Percentiles rank a stretch among this genome's conserved stretches.
These are phyloP conservation scores for Leccinum disarticulatum DNA, from an alignment of 768 basidiomycete species.

Conservation along the genomic window DNA sequence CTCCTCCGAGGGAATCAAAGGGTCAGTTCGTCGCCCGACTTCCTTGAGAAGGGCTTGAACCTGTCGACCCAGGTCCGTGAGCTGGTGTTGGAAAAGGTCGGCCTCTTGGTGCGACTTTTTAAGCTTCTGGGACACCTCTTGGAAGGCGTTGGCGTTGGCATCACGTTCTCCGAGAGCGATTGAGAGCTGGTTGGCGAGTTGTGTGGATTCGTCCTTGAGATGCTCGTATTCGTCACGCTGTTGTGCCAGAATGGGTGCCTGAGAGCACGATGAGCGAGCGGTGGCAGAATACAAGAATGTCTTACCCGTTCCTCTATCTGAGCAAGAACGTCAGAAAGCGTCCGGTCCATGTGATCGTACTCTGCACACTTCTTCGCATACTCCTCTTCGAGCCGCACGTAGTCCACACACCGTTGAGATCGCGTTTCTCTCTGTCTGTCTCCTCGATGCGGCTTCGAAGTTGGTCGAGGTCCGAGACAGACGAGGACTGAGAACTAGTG, in stretches of 20 bases:
- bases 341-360: slow-evolving; percentile 81
- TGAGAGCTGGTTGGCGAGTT: slow-evolving; percentile 79
- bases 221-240: slow-evolving; percentile 90
- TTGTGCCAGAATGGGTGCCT: slow-evolving; percentile 90
- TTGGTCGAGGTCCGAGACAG: slow-evolving; percentile 58
- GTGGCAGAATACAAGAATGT: background rate
- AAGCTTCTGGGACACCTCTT: slow-evolving; percentile 64
- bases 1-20: slow-evolving; percentile 74
- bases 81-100: slow-evolving; percentile 68
- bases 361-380: slow-evolving; percentile 76
- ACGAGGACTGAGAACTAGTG: slow-evolving; percentile 57
- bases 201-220: slow-evolving; percentile 72
- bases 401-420: slow-evolving; percentile 86
- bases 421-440: slow-evolving; percentile 86
- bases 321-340: slow-evolving; percentile 74
- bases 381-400: slow-evolving; percentile 82
- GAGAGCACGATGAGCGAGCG: slow-evolving; percentile 4
- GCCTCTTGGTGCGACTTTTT: slow-evolving; percentile 59
- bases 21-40: slow-evolving; percentile 79
- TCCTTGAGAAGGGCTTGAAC: slow-evolving; percentile 78
- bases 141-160: slow-evolving; percentile 48
- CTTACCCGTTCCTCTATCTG: slow-evolving; percentile 88
- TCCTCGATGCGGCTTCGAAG: slow-evolving; percentile 67
- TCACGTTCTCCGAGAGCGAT: slow-evolving; percentile 78
- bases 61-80: slow-evolving; percentile 82